Conservation (phyloP, 768 basidiomycete genomes). For the Pholiota conissans region DNA sequence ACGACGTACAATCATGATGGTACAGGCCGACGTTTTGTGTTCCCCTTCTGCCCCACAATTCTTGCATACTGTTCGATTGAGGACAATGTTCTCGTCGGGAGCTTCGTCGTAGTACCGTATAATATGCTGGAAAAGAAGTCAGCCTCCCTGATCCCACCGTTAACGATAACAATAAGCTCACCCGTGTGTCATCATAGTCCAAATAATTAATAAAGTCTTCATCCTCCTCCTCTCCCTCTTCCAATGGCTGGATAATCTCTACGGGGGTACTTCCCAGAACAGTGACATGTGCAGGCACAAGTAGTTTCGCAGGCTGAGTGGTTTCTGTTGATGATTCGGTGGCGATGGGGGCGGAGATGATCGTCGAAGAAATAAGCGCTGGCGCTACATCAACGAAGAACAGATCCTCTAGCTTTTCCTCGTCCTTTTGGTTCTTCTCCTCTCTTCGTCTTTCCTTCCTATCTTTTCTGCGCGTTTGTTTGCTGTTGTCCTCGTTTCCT, state of each 20-base stretch:
- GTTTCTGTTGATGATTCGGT: neutral
- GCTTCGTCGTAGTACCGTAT: constrained; percentile 66
- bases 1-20: constrained; percentile 71
- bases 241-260: constrained; percentile 43
- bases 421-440: neutral
- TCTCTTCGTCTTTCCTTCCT: neutral
- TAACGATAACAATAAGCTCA: constrained; percentile 25
- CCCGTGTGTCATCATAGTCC: constrained; percentile 68
- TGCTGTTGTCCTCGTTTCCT: neutral
- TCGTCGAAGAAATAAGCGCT: neutral
- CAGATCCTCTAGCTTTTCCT: neutral
- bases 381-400: constrained; percentile 7
- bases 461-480: neutral
- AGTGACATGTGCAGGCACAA: constrained; percentile 72
- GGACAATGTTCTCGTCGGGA: constrained; percentile 37
- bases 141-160: neutral
- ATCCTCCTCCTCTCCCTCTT: constrained; percentile 51
- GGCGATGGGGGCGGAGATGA: neutral
- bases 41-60: constrained; percentile 75
- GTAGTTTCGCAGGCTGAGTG: constrained; percentile 31
- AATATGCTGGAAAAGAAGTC: constrained; percentile 38
- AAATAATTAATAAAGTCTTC: constrained; percentile 78
- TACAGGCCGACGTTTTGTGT: constrained; percentile 68
- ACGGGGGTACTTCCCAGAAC: constrained; percentile 48
- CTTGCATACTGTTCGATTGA: constrained; percentile 64